Conservation (phyloP, 495 filamentous ascomycete genomes). For the Penicillium argentinense region DNA sequence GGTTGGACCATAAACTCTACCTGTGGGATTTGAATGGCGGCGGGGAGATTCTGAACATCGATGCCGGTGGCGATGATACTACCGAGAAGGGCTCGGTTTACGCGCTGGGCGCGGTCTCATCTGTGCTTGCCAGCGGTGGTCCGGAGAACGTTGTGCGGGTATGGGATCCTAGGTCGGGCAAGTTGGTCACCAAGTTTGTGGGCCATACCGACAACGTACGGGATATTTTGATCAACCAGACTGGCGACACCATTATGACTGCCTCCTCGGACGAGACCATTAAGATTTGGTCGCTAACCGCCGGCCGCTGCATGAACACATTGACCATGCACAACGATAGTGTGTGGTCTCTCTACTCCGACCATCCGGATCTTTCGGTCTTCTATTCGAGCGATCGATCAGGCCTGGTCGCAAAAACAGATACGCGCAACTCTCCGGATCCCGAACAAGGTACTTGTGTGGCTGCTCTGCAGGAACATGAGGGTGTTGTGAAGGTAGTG, state of each 20-base stretch:
- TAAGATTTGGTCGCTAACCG: conserved; percentile 95
- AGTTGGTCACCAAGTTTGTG: conserved; percentile 91
- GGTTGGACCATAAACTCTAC: conserved; percentile 86
- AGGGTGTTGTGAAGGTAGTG: conserved; percentile 83
- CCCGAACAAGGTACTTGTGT: conserved; percentile 88
- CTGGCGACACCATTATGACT: conserved; percentile 88
- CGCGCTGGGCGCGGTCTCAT: conserved; percentile 72
- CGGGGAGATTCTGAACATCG: conserved; percentile 81
- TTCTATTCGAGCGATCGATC: conserved; percentile 94
- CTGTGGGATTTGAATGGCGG: conserved; percentile 90
- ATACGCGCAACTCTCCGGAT: conserved; percentile 73
- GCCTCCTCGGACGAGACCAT: conserved; percentile 95
- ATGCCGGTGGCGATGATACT: conserved; percentile 73
- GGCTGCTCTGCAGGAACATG: conserved; percentile 86
- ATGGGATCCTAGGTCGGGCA: conserved; percentile 90
- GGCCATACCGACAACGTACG: conserved; percentile 97
- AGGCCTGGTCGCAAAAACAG: conserved; percentile 91
- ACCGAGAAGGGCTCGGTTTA: conserved; percentile 94
- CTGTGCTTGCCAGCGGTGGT: conserved; percentile 85
- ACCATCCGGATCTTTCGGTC: conserved; percentile 78
- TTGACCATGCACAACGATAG: conserved; percentile 98
- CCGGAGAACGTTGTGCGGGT: conserved; percentile 91
- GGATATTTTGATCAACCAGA: conserved; percentile 82
- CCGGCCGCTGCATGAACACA: conserved; percentile 94
- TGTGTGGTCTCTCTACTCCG: conserved; percentile 93